Base-by-base conservation (phyloP, 768 basidiomycete species). In the Pleurotus sapidus region DNA sequence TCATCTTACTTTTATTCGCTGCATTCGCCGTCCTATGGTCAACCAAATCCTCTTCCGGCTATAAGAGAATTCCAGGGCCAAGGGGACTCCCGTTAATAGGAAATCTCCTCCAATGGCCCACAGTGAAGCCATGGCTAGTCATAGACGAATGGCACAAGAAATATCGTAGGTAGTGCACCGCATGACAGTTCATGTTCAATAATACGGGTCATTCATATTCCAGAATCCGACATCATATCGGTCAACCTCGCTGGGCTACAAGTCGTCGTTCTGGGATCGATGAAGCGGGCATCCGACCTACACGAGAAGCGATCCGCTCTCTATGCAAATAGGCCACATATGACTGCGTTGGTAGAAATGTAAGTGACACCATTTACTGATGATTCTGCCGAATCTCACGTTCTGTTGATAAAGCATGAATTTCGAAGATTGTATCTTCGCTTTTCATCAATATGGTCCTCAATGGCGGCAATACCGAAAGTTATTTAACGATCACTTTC, bases 91-190 rank as follows among this genome's bases (percentile, higher is more conserved):
- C 69, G 0, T 46, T 71, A 24, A 58, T 74, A n/a, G 72, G 70
- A 2, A 71, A 65, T 55, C 17, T 70, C 3, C 63, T 67, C 24
- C 64, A 72, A 43, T 62, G 69, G 45, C 69, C 68, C 3, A 56
- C 57, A 12, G 58, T 64, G 12, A 65, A 64, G 42, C 64, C 66
- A 15, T 73, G 73, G 72, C 34, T 68, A 14, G 63, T 55, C 5
- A 72, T 67, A 55, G 61, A 64, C 18, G 61, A 72, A 48, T 72
- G 70, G 73, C 60, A 56, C 5, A 68, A 67, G 48, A 59, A 62
- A 20, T 74, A 72, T 57, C 71, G 72, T 72, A 45, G 2, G 24
- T 57, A 3, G n/a, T 54, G 51, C 14, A 24, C 15, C 23, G n/a
- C 24, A n/a, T 3, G n/a, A 34, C 9, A 5, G 15, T n/a, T 17